A percentile compares a stretch with the other conserved stretches of the same genome.
phyloP scores from a whole-genome alignment of 352 stramenopile genomes.

The Phytophthora pisi region DNA sequence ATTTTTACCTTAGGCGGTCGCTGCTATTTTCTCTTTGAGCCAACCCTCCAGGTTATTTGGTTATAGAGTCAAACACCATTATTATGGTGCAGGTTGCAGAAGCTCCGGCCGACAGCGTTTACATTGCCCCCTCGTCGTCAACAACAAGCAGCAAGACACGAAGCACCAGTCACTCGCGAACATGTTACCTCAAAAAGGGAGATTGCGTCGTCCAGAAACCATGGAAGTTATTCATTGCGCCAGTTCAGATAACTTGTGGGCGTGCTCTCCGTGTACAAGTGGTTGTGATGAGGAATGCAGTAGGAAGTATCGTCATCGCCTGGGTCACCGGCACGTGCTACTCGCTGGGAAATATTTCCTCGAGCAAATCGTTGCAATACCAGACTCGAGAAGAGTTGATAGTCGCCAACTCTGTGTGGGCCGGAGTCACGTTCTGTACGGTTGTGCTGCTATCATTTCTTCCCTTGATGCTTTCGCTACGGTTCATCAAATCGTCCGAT shows the following conservation, averaged over 20 bases:
- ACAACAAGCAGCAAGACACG: not conserved
- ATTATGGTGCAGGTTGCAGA: not conserved
- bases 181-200: not conserved
- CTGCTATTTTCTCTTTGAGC: too few relatives aligned
- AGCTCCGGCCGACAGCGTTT: not conserved
- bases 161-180: not conserved
- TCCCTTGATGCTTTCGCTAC: not conserved
- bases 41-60: not conserved
- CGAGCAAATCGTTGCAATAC: not conserved
- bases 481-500: not conserved
- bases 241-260: not conserved
- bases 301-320: not conserved
- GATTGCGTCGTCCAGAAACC: not conserved
- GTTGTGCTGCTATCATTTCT: not conserved
- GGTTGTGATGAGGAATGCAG: constrained; percentile 1
- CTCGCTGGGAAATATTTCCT: not conserved
- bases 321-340: not conserved
- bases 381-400: not conserved
- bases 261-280: not conserved
- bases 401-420: constrained; percentile 1
- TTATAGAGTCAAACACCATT: not conserved
- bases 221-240: not conserved
- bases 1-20: too few relatives aligned
- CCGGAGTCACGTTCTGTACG: not conserved
- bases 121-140: not conserved